Conservation (phyloP, 2,329 filamentous ascomycete species). For the Tetracladium maxilliforme region DNA sequence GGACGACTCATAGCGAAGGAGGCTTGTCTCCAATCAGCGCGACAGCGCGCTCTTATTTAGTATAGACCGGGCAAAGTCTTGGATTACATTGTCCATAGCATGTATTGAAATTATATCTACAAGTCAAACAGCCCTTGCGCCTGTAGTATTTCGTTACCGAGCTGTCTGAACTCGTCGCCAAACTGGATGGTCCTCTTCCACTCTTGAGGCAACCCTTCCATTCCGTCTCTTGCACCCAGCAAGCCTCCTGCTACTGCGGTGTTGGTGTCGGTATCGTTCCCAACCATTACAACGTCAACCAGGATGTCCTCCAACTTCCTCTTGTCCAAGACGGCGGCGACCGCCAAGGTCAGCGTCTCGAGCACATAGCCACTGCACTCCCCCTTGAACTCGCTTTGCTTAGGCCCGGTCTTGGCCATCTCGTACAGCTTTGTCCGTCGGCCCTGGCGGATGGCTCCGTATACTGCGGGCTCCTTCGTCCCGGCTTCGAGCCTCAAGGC, state of each 20-base stretch:
- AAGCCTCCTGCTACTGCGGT: conserved; percentile 28
- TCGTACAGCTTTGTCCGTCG: conserved; percentile 9
- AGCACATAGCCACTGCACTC: conserved; percentile 24
- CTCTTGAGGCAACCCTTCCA: conserved; percentile 20
- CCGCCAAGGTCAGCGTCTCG: conserved; percentile 22
- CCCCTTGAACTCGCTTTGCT: conserved; percentile 12
- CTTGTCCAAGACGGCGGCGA: conserved; percentile 25
- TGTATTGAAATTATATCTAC: too few species aligned
- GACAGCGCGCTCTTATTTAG: too few species aligned
- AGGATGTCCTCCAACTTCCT: conserved; percentile 25
- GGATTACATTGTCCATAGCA: too few species aligned
- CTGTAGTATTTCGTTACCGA: too few species aligned
- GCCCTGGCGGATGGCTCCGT: conserved; percentile 16
- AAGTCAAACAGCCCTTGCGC: too few species aligned
- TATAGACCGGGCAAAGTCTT: too few species aligned
- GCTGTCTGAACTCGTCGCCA: too few species aligned
- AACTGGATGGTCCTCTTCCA: too few species aligned
- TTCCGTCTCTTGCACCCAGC: conserved; percentile 27
- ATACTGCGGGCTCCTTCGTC: too few species aligned
- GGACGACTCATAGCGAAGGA: too few species aligned
- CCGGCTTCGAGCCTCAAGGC: too few species aligned
- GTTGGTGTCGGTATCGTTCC: conserved; percentile 30
- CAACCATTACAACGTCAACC: conserved; percentile 27
- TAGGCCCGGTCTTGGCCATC: conserved; percentile 17
- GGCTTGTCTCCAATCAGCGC: too few species aligned